Evolutionary conservation across 2,329 filamentous ascomycete genomes (phyloP).

Genomic region (Coleophoma eucalyptorum): DNA sequence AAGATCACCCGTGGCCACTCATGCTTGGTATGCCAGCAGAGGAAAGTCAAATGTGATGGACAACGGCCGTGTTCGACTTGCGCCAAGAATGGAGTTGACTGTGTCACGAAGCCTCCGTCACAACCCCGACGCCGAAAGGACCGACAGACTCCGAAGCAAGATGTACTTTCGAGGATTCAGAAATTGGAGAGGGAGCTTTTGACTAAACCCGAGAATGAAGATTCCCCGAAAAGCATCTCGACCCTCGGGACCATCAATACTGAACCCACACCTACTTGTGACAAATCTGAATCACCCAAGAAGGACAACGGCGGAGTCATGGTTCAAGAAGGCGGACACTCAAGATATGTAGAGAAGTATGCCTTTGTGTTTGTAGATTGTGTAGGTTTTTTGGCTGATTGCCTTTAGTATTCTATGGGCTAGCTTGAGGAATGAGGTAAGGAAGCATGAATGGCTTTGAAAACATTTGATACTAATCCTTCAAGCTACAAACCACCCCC

Average conservation of each 20-base stretch:
- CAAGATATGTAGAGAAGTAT: constrained; percentile 3
- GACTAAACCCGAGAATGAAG: not conserved
- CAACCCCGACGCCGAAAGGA: constrained; percentile 22
- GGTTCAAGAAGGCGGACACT: constrained; percentile 1
- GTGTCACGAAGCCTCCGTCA: constrained; percentile 18
- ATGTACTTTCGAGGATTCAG: not conserved
- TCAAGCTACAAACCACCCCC: no score
- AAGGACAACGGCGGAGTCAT: not conserved
- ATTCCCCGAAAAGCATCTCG: not conserved
- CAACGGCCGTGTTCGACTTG: constrained; percentile 39
- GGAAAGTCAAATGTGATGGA: constrained; percentile 32
- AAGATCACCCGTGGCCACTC: constrained; percentile 1
- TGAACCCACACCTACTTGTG: not conserved
- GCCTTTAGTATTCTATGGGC: constrained; percentile 6
- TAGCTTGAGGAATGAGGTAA: constrained; percentile 6
- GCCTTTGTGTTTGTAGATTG: not conserved
- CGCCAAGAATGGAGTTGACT: constrained; percentile 32
- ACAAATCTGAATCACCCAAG: not conserved
- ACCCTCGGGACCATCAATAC: not conserved
- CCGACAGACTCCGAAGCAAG: not conserved
- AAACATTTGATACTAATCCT: no score
- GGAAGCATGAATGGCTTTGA: no score
- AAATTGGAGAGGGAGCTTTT: not conserved
- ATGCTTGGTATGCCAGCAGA: constrained; percentile 6
- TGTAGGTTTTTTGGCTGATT: not conserved